These are phyloP conservation scores for Claviceps maximensis DNA, from an alignment of 2,329 filamentous ascomycete genomes.

Conservation along the genomic window DNA sequence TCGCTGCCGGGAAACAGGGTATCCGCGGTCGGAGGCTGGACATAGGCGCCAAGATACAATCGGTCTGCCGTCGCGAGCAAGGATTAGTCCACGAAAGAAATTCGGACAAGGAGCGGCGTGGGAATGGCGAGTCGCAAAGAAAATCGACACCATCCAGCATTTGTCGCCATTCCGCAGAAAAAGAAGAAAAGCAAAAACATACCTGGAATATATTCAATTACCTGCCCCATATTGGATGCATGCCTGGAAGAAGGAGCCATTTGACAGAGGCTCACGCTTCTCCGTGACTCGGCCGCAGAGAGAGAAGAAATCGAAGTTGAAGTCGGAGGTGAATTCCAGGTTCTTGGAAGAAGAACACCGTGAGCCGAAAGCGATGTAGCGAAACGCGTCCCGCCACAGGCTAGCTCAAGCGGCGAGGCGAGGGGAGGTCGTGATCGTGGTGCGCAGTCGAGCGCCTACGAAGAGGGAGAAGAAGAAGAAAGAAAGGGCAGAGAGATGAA, in stretches of 20 bases:
- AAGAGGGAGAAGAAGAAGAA: neutral
- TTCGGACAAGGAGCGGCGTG: no score
- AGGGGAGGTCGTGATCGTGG: neutral
- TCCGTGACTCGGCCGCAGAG: neutral
- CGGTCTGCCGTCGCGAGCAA: constrained; percentile 48
- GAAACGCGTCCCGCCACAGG: neutral
- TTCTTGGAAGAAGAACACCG: no score
- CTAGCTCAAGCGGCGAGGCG: neutral
- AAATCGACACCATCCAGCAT: no score
- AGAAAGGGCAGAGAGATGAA: neutral
- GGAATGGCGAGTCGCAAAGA: neutral
- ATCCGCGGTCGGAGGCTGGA: constrained; percentile 63
- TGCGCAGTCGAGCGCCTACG: neutral
- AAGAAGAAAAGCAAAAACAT: constrained; percentile 20
- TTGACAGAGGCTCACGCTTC: constrained; percentile 14
- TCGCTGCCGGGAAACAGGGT: constrained; percentile 81
- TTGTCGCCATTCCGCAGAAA: neutral
- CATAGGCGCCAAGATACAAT: constrained; percentile 87
- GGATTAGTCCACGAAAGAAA: constrained; percentile 11
- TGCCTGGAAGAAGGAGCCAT: constrained; percentile 39
- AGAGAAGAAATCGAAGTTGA: neutral
- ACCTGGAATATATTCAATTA: constrained; percentile 96
- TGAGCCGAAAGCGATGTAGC: neutral
- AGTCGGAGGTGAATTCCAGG: no score
- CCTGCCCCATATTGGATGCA: constrained; percentile 59